phyloP scores from a whole-genome alignment of 2,329 filamentous ascomycete genomes.

The Verticillium dahliae region DNA sequence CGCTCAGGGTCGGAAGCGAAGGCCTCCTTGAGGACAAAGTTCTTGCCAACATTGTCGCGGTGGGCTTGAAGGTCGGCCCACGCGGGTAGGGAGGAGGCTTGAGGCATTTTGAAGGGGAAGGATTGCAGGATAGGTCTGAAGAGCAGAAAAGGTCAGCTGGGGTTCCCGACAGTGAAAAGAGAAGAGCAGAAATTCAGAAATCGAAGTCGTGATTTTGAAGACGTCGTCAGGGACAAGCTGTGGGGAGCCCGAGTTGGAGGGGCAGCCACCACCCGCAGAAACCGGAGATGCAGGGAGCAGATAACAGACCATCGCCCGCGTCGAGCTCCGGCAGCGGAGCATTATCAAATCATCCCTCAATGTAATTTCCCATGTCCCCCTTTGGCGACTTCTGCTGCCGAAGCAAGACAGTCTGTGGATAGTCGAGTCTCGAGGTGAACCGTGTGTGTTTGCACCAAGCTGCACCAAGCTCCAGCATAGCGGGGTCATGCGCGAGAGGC shows the following conservation, averaged over 20 bases:
- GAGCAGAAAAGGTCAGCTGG: not conserved
- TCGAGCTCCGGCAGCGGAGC: not conserved
- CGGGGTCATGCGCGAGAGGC: not conserved
- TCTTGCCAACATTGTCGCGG: conserved; percentile 78
- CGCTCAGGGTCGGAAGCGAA: conserved; percentile 84
- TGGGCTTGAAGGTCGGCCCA: conserved; percentile 91
- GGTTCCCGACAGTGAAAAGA: not conserved
- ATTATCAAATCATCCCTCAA: not conserved
- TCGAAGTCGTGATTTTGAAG: not conserved
- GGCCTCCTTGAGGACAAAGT: conserved; percentile 87
- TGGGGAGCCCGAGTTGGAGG: not conserved
- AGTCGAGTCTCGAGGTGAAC: not conserved
- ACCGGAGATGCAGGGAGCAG: not conserved
- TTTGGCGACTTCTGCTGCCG: not conserved
- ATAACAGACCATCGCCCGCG: not conserved
- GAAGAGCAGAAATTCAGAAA: not conserved
- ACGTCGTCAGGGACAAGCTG: not conserved
- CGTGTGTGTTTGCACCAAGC: not conserved
- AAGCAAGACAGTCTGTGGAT: not conserved
- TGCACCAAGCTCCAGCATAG: not conserved
- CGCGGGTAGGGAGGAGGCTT: conserved; percentile 76
- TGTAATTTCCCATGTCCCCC: not conserved
- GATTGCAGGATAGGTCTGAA: not conserved
- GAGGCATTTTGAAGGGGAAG: conserved; percentile 53
- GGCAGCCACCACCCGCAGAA: not conserved